Evolutionary conservation across 2,329 filamentous ascomycete genomes (phyloP).

Genomic region (Sclerotinia subarctica): DNA sequence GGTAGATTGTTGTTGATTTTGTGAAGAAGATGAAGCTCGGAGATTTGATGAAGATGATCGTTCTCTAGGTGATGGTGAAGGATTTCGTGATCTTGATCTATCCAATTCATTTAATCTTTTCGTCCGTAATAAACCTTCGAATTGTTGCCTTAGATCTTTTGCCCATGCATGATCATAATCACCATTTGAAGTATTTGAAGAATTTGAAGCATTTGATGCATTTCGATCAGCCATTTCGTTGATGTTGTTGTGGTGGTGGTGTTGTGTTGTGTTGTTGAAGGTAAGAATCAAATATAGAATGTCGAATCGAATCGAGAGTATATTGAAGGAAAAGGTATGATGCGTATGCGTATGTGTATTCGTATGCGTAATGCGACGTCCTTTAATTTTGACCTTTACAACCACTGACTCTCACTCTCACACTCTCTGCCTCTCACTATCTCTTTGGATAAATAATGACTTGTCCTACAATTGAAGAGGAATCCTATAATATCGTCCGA

Average conservation of each 20-base stretch:
- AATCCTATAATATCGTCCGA: background rate
- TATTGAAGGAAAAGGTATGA: background rate
- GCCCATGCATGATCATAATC: conserved; percentile 69
- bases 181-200: conserved; percentile 19
- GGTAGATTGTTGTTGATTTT: conserved; percentile 30
- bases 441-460: background rate
- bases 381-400: conserved; percentile 8
- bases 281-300: background rate
- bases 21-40: conserved; percentile 33
- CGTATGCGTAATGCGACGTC: background rate
- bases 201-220: conserved; percentile 19
- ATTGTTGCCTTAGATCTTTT: conserved; percentile 74
- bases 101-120: conserved; percentile 83
- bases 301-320: background rate
- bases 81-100: conserved; percentile 55
- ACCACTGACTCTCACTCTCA: background rate
- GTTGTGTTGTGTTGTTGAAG: background rate
- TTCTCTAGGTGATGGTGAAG: conserved; percentile 55
- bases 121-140: conserved; percentile 81
- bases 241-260: background rate
- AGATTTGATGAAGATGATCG: conserved; percentile 50
- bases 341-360: background rate
- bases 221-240: conserved; percentile 34
- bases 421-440: background rate
- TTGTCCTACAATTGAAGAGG: background rate